A percentile compares a stretch with the other conserved stretches of the same genome.
Conservation (phyloP, 2,329 filamentous ascomycete genomes). For the Penicillium sp. region DNA sequence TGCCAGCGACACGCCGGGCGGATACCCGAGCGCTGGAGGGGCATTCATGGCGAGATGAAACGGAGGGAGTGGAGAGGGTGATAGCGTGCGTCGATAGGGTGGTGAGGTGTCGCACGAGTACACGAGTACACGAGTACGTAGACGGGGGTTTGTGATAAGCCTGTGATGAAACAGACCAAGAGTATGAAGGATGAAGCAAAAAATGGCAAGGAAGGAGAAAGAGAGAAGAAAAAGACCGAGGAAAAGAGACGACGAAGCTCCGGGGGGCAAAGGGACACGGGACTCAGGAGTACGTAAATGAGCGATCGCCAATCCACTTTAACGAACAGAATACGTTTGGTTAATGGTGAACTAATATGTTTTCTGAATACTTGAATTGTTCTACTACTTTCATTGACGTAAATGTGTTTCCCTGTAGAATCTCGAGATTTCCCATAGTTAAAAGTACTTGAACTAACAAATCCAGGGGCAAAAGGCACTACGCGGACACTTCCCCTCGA, state of each 20-base stretch:
- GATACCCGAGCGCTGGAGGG: conserved; percentile 33
- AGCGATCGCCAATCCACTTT: neutral
- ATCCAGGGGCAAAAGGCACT: neutral
- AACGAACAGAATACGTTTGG: neutral
- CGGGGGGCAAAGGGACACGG: conserved; percentile 3
- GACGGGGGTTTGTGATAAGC: neutral
- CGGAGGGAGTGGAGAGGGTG: conserved; percentile 19
- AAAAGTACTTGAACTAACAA: neutral
- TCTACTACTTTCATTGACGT: neutral
- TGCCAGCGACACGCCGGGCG: conserved; percentile 33
- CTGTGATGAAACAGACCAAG: neutral
- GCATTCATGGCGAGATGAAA: conserved; percentile 35
- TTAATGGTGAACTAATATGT: no score
- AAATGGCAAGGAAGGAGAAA: neutral
- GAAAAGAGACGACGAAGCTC: neutral
- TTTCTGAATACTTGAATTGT: no score
- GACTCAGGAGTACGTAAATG: conserved; percentile 1
- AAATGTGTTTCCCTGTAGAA: neutral
- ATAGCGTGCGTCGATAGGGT: conserved; percentile 13
- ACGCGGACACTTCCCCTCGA: neutral
- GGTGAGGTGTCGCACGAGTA: conserved; percentile 21
- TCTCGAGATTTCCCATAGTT: neutral
- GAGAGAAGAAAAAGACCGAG: neutral
- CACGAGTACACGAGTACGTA: conserved; percentile 19
- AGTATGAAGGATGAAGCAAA: neutral